Base-by-base conservation (phyloP, 169 alveolate species). In the Sarcocystis neurona region DNA sequence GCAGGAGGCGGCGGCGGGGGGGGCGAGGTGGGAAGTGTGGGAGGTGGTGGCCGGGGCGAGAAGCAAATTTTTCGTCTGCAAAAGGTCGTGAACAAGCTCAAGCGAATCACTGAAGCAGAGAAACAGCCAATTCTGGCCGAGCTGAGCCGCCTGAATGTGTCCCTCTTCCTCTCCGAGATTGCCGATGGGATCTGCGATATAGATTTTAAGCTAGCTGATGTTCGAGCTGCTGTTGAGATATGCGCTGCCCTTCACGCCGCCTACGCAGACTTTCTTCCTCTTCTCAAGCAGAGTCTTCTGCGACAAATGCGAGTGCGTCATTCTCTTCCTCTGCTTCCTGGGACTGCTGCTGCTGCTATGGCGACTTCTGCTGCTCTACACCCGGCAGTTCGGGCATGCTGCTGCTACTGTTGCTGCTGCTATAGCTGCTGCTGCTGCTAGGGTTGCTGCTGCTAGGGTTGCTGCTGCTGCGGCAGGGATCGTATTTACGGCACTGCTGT, bases 101-200 rank as follows among this genome's bases (percentile, higher is more conserved):
- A 48, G 80, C 18, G 39, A 32, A 37, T 78, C 44, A 70, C 88
- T 41, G 92, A 88, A 27, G 37, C 79, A 10, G 92, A 88, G 43
- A 74, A 50, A 18, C 12, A 18, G 37, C 48, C 77, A 18, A 30
- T 88, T 43, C 70, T 88, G 72, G 48, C 15, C 43, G 92, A 88
- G 50, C n/a, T 74, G 44, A 18, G 74, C 41, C 46, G n/a, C 23
- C 79, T 75, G 32, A 70, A 88, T 43, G 80, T 88, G 37, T 5
- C 58, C 1, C 78, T 75, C 46, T 79, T 53, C 79, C 63, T 75
- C 15, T 53, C 82, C 18, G 92, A 88, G 50, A 27, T 88, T 43
- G 56, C 84, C 6, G 79, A 74, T 12, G 32, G 46, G 39, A n/a
- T 88, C 68, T 30, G 74, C 70, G 88, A 88, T 34, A 32, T 44